These are phyloP conservation scores for Larix kaempferi DNA, from an alignment of 75 land plant genomes.

Conservation along the genomic window DNA sequence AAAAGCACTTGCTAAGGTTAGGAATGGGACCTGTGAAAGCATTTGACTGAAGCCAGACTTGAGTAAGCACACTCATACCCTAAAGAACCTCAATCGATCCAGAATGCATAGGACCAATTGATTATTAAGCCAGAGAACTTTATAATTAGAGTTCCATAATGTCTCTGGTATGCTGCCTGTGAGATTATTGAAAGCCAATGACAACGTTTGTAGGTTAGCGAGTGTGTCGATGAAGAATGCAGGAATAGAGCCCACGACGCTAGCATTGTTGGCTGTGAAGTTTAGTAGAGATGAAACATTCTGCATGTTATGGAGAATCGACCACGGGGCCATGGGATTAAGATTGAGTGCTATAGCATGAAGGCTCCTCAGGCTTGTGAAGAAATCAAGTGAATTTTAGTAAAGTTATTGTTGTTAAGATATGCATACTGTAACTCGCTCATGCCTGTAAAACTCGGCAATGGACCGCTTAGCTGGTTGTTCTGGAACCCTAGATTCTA, in stretches of 20 bases:
- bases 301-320: conserved; percentile 30
- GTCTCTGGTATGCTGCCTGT: conserved; percentile 41
- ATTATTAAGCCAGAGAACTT: too few relatives aligned
- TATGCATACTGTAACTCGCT: conserved; percentile 23
- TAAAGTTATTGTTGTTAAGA: conserved; percentile 46
- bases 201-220: conserved; percentile 17
- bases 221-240: conserved; percentile 33
- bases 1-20: conserved; percentile 18
- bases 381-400: conserved; percentile 48
- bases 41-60: conserved; percentile 76
- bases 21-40: conserved; percentile 61
- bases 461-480: conserved; percentile 54
- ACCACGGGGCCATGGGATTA: conserved; percentile 53
- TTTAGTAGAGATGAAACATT: too few relatives aligned
- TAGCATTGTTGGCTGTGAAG: too few relatives aligned
- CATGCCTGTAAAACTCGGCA: conserved; percentile 57
- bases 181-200: conserved; percentile 51
- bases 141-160: too few relatives aligned
- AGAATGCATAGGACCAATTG: too few relatives aligned
- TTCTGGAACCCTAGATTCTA: conserved; percentile 44
- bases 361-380: conserved; percentile 29
- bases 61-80: conserved; percentile 38
- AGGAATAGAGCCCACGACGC: conserved; percentile 44
- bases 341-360: conserved; percentile 30
- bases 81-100: conserved; percentile 50